phyloP scores from a whole-genome alignment of 768 basidiomycete genomes.

The Lentinula edodes region DNA sequence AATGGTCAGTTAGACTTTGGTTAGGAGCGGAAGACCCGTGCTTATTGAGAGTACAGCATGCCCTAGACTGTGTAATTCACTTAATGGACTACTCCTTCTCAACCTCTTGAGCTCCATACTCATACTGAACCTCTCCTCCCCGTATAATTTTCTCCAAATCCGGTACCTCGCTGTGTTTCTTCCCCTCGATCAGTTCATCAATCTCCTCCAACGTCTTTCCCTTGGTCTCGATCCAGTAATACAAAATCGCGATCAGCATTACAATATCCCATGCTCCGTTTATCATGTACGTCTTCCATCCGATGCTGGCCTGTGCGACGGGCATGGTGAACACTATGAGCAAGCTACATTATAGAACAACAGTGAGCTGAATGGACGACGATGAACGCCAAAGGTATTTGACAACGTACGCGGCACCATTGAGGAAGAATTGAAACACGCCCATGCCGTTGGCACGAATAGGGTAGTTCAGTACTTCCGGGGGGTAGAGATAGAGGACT shows the following conservation, averaged over 20 bases:
- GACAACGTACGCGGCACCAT: slow-evolving; percentile 14
- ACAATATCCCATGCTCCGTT: slow-evolving; percentile 18
- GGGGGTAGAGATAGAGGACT: slow-evolving; percentile 16
- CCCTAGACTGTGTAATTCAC: too few relatives aligned
- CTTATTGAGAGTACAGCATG: too few relatives aligned
- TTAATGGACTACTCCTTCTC: background rate
- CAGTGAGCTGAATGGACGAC: background rate
- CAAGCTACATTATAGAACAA: slow-evolving; percentile 2
- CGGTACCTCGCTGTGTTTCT: slow-evolving; percentile 14
- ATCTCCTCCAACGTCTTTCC: slow-evolving; percentile 18
- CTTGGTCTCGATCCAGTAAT: slow-evolving; percentile 18
- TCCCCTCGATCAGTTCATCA: slow-evolving; percentile 16
- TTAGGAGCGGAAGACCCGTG: too few relatives aligned
- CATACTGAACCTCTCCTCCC: slow-evolving; percentile 1
- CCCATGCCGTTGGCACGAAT: slow-evolving; percentile 20
- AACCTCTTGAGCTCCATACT: background rate
- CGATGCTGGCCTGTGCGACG: slow-evolving; percentile 13
- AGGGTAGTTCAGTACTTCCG: slow-evolving; percentile 16
- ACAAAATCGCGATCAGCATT: slow-evolving; percentile 13
- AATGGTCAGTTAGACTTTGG: too few relatives aligned
- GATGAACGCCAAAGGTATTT: background rate
- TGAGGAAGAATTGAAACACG: slow-evolving; percentile 14
- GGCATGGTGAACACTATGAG: slow-evolving; percentile 19
- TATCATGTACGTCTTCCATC: slow-evolving; percentile 20
- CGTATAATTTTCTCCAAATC: slow-evolving; percentile 15